Conservation (phyloP, 148 eudicot species). For the Camellia lanceoleosa region DNA sequence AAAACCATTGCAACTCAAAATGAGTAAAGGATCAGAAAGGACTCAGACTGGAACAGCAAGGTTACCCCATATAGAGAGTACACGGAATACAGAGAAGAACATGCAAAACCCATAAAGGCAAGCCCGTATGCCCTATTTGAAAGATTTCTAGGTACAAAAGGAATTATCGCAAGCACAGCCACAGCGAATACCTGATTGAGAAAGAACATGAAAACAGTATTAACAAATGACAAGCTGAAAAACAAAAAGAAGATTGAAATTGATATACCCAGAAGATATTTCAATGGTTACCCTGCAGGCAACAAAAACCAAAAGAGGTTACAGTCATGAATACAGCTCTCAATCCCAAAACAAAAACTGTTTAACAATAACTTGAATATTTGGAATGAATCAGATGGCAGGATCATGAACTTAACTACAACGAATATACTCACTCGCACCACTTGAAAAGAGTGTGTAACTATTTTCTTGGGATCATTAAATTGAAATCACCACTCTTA, state of each 20-base stretch:
- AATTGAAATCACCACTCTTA: neutral
- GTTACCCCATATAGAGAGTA: constrained; percentile 96
- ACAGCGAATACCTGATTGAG: constrained; percentile 73
- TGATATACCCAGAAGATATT: neutral
- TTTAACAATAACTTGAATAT: neutral
- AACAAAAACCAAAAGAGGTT: constrained; percentile 1
- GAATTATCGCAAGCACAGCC: constrained; percentile 79
- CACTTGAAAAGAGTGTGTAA: neutral
- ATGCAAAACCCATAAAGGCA: constrained; percentile 83
- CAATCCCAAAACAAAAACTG: neutral
- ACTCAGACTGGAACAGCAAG: constrained; percentile 1
- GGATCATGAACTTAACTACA: neutral
- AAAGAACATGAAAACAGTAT: constrained; percentile 2
- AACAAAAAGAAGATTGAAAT: neutral
- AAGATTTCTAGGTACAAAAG: constrained; percentile 65
- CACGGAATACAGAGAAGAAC: constrained; percentile 81
- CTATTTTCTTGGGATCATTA: neutral
- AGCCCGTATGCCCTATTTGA: constrained; percentile 84
- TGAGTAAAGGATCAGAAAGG: constrained; percentile 6
- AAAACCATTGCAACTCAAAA: neutral
- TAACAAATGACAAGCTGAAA: neutral
- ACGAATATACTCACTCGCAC: neutral
- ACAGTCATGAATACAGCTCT: neutral
- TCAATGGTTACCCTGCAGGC: constrained; percentile 1
- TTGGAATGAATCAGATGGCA: neutral